phyloP scores from a whole-genome alignment of 208 protist species.

The Crithidia acanthocephali region DNA sequence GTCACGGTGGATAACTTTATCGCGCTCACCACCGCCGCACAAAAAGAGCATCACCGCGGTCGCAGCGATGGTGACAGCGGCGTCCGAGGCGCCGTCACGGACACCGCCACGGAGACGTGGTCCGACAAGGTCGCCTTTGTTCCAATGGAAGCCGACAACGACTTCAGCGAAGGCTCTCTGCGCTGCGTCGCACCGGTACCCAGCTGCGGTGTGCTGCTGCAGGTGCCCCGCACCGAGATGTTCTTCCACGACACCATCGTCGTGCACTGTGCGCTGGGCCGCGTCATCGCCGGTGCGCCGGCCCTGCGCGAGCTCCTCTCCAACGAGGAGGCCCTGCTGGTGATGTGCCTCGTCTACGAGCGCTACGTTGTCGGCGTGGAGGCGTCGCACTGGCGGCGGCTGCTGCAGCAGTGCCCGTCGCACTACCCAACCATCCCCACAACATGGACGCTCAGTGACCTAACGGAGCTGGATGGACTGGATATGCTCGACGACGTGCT shows the following conservation, averaged over 20 bases:
- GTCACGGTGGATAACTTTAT: slow-evolving; percentile 8
- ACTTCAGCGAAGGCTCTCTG: slow-evolving; percentile 72
- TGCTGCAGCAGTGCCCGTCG: slow-evolving; percentile 63
- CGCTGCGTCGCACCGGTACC: slow-evolving; percentile 52
- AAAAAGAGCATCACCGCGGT: not conserved
- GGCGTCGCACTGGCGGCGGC: slow-evolving; percentile 65
- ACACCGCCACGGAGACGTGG: slow-evolving; percentile 11
- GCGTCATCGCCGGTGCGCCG: slow-evolving; percentile 41
- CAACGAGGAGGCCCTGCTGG: slow-evolving; percentile 80
- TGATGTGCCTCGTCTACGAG: slow-evolving; percentile 84
- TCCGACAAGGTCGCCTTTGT: slow-evolving; percentile 37
- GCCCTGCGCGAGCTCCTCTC: slow-evolving; percentile 45
- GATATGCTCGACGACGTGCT: slow-evolving; percentile 87
- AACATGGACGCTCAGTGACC: slow-evolving; percentile 67
- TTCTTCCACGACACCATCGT: slow-evolving; percentile 71
- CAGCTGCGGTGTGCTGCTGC: slow-evolving; percentile 68
- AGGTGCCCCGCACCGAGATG: slow-evolving; percentile 69
- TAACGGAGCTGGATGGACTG: slow-evolving; percentile 76
- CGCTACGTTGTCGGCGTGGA: slow-evolving; percentile 47
- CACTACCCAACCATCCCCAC: slow-evolving; percentile 76
- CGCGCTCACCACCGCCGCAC: not conserved
- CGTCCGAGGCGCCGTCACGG: not conserved
- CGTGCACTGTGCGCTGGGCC: slow-evolving; percentile 56
- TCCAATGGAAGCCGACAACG: slow-evolving; percentile 40
- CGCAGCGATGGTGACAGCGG: not conserved